phyloP scores from a whole-genome alignment of 2,329 filamentous ascomycete species.

The Exophiala sp. region DNA sequence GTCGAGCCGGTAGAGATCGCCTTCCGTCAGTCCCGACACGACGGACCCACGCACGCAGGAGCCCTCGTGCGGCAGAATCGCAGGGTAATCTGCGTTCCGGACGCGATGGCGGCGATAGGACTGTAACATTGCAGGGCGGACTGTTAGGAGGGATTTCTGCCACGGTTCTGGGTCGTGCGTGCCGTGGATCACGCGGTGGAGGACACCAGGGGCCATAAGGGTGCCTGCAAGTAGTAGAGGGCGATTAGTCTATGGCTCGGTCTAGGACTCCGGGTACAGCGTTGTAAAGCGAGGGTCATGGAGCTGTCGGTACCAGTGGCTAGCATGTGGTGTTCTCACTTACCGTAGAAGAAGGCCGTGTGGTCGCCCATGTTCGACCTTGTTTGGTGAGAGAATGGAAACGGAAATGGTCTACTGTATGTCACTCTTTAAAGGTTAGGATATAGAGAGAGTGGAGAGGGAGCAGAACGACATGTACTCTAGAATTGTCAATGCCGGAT shows the following conservation, averaged over 20 bases:
- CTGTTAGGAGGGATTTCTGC: conserved; percentile 52
- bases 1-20: conserved; percentile 70
- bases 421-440: too few relatives aligned
- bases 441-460: too few relatives aligned
- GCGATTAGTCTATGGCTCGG: too few relatives aligned
- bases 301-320: background rate
- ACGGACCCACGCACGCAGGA: conserved; percentile 66
- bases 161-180: conserved; percentile 46
- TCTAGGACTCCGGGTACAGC: too few relatives aligned
- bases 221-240: conserved; percentile 40
- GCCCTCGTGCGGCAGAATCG: conserved; percentile 49
- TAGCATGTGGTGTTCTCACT: too few relatives aligned
- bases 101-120: conserved; percentile 68
- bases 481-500: too few relatives aligned
- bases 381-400: conserved; percentile 2
- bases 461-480: too few relatives aligned
- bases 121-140: conserved; percentile 70
- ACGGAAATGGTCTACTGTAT: too few relatives aligned
- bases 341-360: conserved; percentile 61
- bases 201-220: conserved; percentile 78
- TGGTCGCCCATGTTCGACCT: conserved; percentile 41
- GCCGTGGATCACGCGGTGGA: conserved; percentile 77
- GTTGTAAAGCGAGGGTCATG: background rate
- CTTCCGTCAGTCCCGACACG: conserved; percentile 70
- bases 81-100: conserved; percentile 68